Conservation (phyloP, 2,329 filamentous ascomycete genomes). For the Helotiales sp. region DNA sequence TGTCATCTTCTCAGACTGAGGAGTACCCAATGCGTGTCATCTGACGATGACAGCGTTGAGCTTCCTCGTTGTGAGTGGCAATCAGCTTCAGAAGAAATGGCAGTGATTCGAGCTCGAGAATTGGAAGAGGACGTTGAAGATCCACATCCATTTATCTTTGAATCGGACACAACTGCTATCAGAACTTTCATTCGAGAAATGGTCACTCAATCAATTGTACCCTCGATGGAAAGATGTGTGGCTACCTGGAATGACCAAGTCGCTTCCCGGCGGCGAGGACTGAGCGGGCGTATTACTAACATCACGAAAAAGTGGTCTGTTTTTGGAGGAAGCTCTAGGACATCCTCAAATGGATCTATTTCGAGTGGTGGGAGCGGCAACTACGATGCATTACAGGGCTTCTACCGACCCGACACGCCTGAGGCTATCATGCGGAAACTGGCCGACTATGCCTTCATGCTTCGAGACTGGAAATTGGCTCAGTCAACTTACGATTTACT, state of each 20-base stretch:
- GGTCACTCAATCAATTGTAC: conserved; percentile 91
- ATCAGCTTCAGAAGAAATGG: conserved; percentile 82
- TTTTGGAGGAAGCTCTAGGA: conserved; percentile 65
- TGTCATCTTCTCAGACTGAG: conserved; percentile 89
- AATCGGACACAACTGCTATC: conserved; percentile 88
- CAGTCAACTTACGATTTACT: conserved; percentile 91
- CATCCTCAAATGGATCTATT: conserved; percentile 41
- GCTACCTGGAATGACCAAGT: conserved; percentile 97
- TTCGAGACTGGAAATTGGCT: conserved; percentile 93
- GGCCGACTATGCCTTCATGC: conserved; percentile 95
- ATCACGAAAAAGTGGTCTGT: conserved; percentile 88
- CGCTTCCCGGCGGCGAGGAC: conserved; percentile 83
- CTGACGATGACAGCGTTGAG: conserved; percentile 87
- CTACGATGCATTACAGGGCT: conserved; percentile 78
- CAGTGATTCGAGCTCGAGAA: conserved; percentile 71
- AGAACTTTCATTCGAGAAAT: conserved; percentile 91
- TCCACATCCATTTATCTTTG: conserved; percentile 80
- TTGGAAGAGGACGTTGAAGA: conserved; percentile 73
- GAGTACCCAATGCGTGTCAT: conserved; percentile 82
- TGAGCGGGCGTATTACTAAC: conserved; percentile 93
- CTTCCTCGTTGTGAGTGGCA: conserved; percentile 88
- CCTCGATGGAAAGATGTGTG: conserved; percentile 92
- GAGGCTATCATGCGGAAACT: conserved; percentile 93
- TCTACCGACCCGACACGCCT: conserved; percentile 80
- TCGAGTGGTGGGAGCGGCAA: conserved; percentile 63